phyloP scores from a whole-genome alignment of 495 filamentous ascomycete genomes.

The Neurospora tetraspora region DNA sequence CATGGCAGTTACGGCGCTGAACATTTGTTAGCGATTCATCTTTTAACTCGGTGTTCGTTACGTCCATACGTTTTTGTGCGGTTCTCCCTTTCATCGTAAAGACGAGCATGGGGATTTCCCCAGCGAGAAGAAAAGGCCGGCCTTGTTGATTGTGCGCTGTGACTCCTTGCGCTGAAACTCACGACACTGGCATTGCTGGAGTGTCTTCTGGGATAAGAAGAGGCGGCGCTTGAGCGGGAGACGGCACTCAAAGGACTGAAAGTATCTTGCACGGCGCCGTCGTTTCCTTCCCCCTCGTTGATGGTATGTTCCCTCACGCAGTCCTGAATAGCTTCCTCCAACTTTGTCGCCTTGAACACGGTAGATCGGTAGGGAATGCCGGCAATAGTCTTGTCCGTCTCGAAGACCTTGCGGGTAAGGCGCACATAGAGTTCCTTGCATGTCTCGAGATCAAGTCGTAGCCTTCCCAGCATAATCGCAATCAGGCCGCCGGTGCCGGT shows the following conservation, averaged over 20 bases:
- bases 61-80: constrained; percentile 62
- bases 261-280: constrained; percentile 25
- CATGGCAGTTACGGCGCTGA: constrained; percentile 79
- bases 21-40: constrained; percentile 18
- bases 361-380: constrained; percentile 91
- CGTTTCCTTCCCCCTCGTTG: constrained; percentile 72
- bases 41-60: too few relatives aligned
- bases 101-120: constrained; percentile 51
- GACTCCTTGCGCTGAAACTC: constrained; percentile 47
- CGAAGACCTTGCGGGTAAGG: constrained; percentile 88
- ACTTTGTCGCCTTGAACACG: constrained; percentile 87
- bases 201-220: constrained; percentile 30
- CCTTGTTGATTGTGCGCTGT: constrained; percentile 22
- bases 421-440: constrained; percentile 94
- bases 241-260: constrained; percentile 20
- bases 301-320: constrained; percentile 82
- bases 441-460: constrained; percentile 86
- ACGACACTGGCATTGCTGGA: constrained; percentile 52
- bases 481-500: constrained; percentile 94
- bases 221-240: constrained; percentile 29
- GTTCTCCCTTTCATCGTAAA: constrained; percentile 77
- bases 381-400: constrained; percentile 94
- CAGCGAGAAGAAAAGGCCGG: constrained; percentile 36
- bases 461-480: constrained; percentile 87
- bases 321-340: constrained; percentile 89